Evolutionary conservation across 2,329 filamentous ascomycete genomes (phyloP).

Genomic region (Pestalotiopsis sp.): DNA sequence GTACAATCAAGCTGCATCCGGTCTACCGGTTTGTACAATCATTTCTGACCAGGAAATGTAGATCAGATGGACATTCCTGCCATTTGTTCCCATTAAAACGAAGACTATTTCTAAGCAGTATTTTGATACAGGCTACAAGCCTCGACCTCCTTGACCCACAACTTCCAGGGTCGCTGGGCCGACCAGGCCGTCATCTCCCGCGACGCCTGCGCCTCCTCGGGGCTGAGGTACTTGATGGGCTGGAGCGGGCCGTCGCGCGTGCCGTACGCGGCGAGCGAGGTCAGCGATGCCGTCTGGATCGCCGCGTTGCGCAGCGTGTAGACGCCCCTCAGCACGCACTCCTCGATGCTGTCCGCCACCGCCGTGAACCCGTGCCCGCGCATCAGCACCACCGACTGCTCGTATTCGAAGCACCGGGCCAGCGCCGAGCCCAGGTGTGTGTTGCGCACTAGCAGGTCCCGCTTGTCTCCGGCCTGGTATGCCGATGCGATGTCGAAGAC

Average conservation of each 20-base stretch:
- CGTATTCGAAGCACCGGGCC: slow-evolving; percentile 32
- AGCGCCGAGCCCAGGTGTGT: slow-evolving; percentile 35
- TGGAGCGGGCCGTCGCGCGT: slow-evolving; percentile 8
- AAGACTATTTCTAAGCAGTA: neutral
- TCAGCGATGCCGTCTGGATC: slow-evolving; percentile 41
- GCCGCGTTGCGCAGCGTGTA: slow-evolving; percentile 46
- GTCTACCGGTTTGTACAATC: neutral
- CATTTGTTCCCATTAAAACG: too few species aligned
- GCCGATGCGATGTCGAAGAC: slow-evolving; percentile 34
- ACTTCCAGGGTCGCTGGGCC: slow-evolving; percentile 8
- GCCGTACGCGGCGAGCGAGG: slow-evolving; percentile 11
- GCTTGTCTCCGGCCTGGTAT: slow-evolving; percentile 27
- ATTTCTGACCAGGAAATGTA: neutral
- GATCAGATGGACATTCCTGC: too few species aligned
- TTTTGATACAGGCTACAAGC: slow-evolving; percentile 10
- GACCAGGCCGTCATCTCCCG: slow-evolving; percentile 10
- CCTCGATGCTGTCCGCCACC: slow-evolving; percentile 37
- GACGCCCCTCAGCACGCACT: slow-evolving; percentile 42
- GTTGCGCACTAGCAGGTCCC: slow-evolving; percentile 40
- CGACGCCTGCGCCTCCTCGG: slow-evolving; percentile 12
- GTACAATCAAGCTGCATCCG: too few species aligned
- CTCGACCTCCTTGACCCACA: slow-evolving; percentile 14
- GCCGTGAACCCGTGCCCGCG: slow-evolving; percentile 46
- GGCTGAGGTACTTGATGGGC: slow-evolving; percentile 14
- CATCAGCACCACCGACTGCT: slow-evolving; percentile 44